These are phyloP conservation scores for Solanum pennellii DNA, from an alignment of 257 asterid species.

Conservation along the genomic window DNA sequence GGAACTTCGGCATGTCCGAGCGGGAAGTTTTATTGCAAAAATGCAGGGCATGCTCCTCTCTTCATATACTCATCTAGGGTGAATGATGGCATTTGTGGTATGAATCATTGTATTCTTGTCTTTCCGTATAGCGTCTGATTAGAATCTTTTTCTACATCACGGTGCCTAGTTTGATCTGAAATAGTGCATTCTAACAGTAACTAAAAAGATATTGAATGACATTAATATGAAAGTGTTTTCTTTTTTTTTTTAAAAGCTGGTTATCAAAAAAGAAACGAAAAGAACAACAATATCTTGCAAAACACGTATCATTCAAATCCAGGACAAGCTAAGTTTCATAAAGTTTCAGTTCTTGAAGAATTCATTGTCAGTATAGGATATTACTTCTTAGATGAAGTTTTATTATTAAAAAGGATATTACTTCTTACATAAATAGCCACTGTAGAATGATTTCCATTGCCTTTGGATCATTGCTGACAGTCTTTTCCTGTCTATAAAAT, in stretches of 20 bases:
- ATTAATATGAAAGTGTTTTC: neutral
- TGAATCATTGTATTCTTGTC: neutral
- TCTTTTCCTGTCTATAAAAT: neutral
- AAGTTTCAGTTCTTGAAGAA: neutral
- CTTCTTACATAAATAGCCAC: neutral
- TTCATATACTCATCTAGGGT: slow-evolving; percentile 73
- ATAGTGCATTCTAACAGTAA: neutral
- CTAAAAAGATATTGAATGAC: neutral
- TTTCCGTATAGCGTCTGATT: neutral
- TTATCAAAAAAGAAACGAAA: neutral
- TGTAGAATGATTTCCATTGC: neutral
- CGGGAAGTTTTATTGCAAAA: slow-evolving; percentile 80
- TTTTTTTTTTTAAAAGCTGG: neutral
- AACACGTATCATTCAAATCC: neutral
- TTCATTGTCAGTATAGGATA: neutral
- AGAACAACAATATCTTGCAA: neutral
- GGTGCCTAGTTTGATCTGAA: neutral
- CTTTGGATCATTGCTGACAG: neutral
- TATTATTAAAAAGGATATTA: neutral
- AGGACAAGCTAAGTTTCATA: neutral
- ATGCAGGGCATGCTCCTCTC: slow-evolving; percentile 68
- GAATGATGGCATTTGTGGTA: slow-evolving; percentile 95
- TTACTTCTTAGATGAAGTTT: neutral
- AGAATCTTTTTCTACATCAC: neutral
- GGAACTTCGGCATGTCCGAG: slow-evolving; percentile 97